Base-by-base conservation (phyloP, 2,329 filamentous ascomycete genomes). In the Aspergillus sp. region DNA sequence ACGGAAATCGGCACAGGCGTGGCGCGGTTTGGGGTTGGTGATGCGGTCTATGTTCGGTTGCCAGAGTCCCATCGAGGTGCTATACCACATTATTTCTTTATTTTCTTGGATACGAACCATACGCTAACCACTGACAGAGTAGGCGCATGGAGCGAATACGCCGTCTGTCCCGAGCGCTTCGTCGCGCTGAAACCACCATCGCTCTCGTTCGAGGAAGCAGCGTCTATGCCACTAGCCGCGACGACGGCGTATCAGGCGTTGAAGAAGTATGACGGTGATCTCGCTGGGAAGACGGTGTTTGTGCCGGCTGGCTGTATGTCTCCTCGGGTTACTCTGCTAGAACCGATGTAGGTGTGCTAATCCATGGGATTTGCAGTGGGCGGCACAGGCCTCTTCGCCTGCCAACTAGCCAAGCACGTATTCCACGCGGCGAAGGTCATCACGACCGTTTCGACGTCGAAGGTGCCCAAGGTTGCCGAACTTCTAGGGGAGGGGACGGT, bases 371-470 rank as follows among this genome's bases (percentile, higher is more conserved):
- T 28, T 28, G 25, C 23, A 74, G 71, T 87, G 43, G 80, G 83
- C 57, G 81, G 78, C 1, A 81, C 79, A 0, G 84, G 84, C 0
- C 74, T 77, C 2, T 71, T 80, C 28, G 81, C 74, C 0, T 77
- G 81, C 28, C 83, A 86, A 70, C 69, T 86, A 2, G 80, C 83
- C 3, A 83, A 82, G 65, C 81, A 83, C 31, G 76, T 81, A 3
- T 85, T 83, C 52, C 76, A 80, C 0, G 84, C 80, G 1, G 69
- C 69, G 0, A 79, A 74, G 51, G 74, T 86, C 57, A 81, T 87
- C 50, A 77, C 83, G 0, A 85, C 83, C 0, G 82, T 83, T 0
- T 86, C 84, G 4, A 85, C 83, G 23, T 62, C 77, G 9, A 87
- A 87, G 70, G 60, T 87, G 34, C 63, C 72, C 0, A 74, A 81